Evolutionary conservation across 2,329 filamentous ascomycete genomes (phyloP).

Genomic region (Chrysoporthe puriensis): DNA sequence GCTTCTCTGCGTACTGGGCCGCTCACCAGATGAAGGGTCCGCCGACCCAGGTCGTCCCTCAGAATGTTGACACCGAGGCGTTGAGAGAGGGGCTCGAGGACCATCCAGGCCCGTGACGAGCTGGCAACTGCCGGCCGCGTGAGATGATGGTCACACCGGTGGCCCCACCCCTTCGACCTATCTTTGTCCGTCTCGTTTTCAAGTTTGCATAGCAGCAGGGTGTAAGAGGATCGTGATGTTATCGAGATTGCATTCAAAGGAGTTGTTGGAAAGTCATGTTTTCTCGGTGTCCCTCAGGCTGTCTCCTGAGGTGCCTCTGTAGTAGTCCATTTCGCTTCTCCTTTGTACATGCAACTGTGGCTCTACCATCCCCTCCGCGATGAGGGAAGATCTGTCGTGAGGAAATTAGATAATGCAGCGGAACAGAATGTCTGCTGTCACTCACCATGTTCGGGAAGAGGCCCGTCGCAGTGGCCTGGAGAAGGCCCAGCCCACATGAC

Average conservation of each 20-base stretch:
- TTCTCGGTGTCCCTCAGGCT: not conserved
- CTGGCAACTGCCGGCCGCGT: no score
- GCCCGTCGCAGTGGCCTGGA: not conserved
- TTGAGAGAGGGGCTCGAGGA: conserved; percentile 62
- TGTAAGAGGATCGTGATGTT: not conserved
- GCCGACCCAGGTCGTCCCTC: conserved; percentile 60
- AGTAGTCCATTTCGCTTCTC: no score
- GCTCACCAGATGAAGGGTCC: conserved; percentile 55
- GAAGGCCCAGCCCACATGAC: not conserved
- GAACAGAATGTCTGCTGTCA: no score
- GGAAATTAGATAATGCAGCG: no score
- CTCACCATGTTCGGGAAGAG: not conserved
- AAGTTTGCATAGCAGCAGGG: conserved; percentile 14
- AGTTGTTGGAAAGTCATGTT: not conserved
- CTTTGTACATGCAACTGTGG: no score
- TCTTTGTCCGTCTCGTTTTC: conserved; percentile 14
- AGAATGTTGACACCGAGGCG: conserved; percentile 61
- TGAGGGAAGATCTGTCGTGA: no score
- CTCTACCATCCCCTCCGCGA: no score
- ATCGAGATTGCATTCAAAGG: conserved; percentile 5
- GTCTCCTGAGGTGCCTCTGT: not conserved
- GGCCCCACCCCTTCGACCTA: not conserved
- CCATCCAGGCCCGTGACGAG: not conserved
- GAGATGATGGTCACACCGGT: not conserved
- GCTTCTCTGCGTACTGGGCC: conserved; percentile 64